Conservation (phyloP, 148 eudicot genomes). For the Chenopodium album region DNA sequence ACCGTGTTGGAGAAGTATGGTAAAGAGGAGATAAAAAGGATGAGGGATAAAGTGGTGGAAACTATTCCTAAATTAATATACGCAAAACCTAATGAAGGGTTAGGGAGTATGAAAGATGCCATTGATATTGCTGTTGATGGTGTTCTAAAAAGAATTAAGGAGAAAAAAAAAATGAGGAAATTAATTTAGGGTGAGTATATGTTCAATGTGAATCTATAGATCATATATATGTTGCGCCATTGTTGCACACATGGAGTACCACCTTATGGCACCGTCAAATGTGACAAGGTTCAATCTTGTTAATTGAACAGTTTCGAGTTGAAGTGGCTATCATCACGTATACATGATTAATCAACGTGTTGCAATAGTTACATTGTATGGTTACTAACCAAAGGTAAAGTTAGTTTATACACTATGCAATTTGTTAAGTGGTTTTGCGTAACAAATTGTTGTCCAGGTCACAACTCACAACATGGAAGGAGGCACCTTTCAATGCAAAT, state of each 20-base stretch:
- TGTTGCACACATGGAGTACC: background rate
- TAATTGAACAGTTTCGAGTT: no score
- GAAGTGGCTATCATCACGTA: no score
- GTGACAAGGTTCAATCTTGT: no score
- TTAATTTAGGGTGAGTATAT: background rate
- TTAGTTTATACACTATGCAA: no score
- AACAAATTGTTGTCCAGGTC: no score
- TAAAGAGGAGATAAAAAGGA: conserved; percentile 48
- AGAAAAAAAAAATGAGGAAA: conserved; percentile 49
- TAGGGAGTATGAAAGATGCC: conserved; percentile 62
- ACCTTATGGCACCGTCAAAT: no score
- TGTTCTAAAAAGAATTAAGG: conserved; percentile 55
- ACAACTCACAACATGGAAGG: no score
- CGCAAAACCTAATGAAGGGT: conserved; percentile 51
- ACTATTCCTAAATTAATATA: conserved; percentile 64
- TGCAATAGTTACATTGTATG: no score
- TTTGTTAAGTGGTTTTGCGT: no score
- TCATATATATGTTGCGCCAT: background rate
- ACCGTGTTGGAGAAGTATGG: conserved; percentile 45
- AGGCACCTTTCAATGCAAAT: no score
- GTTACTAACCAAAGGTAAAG: no score
- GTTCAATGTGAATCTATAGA: background rate
- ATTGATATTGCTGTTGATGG: conserved; percentile 76
- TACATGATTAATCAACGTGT: no score
- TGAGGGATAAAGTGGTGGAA: conserved; percentile 86